phyloP scores from a whole-genome alignment of 2,329 filamentous ascomycete species.

The Xylariaceae sp. region DNA sequence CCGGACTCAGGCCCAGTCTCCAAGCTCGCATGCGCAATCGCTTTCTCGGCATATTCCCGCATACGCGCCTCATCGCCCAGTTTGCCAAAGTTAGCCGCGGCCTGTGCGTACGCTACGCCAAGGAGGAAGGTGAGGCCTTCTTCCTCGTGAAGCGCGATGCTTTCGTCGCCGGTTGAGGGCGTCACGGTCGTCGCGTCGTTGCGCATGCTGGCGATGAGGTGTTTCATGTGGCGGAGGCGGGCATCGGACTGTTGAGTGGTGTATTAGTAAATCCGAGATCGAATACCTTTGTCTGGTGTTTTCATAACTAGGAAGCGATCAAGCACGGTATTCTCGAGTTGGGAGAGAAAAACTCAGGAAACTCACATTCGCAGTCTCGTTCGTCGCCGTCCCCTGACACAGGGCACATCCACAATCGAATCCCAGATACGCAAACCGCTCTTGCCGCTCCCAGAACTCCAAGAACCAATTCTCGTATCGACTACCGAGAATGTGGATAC shows the following conservation, averaged over 20 bases:
- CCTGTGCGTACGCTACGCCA: conserved; percentile 34
- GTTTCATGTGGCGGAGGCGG: conserved; percentile 29
- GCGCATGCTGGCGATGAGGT: conserved; percentile 28
- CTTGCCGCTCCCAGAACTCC: conserved; percentile 27
- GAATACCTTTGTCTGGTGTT: not conserved
- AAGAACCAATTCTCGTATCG: conserved; percentile 33
- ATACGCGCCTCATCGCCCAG: conserved; percentile 34
- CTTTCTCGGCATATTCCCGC: conserved; percentile 30
- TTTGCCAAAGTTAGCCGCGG: conserved; percentile 37
- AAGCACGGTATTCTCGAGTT: too few relatives aligned
- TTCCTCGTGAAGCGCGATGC: conserved; percentile 32
- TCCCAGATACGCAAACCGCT: conserved; percentile 33
- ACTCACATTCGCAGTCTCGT: conserved; percentile 15
- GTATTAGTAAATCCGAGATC: not conserved
- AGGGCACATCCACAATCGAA: conserved; percentile 35
- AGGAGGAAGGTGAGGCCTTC: conserved; percentile 34
- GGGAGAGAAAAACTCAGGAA: not conserved
- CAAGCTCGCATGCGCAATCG: conserved; percentile 30
- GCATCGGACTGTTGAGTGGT: conserved; percentile 29
- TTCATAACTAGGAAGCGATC: too few relatives aligned
- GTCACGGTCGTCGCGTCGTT: conserved; percentile 22
- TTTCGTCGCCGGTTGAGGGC: conserved; percentile 28
- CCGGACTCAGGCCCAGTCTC: conserved; percentile 30
- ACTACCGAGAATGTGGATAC: conserved; percentile 20
- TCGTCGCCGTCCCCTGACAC: conserved; percentile 23